phyloP scores from a whole-genome alignment of 345 rosid genomes.

The Barbarea vulgaris region DNA sequence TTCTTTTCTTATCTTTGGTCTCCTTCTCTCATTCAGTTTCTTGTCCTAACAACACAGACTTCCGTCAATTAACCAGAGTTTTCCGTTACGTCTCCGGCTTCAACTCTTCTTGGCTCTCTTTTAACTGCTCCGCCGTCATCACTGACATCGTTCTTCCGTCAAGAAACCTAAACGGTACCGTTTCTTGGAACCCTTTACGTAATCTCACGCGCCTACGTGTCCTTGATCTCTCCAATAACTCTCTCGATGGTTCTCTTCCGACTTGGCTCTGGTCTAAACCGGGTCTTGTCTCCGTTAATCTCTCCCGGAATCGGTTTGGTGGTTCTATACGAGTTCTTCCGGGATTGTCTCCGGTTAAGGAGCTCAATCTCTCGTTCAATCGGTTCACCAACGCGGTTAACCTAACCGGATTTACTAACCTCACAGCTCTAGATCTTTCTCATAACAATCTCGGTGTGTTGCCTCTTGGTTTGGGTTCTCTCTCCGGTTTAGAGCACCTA shows the following conservation, averaged over 20 bases:
- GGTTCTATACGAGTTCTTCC: slow-evolving; percentile 49
- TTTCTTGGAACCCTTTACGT: slow-evolving; percentile 69
- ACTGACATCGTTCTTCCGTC: slow-evolving; percentile 55
- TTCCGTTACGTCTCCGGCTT: slow-evolving; percentile 70
- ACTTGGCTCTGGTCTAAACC: slow-evolving; percentile 67
- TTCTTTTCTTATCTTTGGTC: slow-evolving; percentile 48
- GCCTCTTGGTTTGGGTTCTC: slow-evolving; percentile 57
- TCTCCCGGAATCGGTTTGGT: slow-evolving; percentile 59
- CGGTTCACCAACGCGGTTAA: slow-evolving; percentile 67
- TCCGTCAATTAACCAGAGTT: slow-evolving; percentile 51
- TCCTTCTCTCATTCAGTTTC: slow-evolving; percentile 41
- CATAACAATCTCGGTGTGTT: slow-evolving; percentile 51
- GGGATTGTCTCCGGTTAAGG: slow-evolving; percentile 44
- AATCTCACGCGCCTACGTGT: slow-evolving; percentile 53
- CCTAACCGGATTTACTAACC: slow-evolving; percentile 56
- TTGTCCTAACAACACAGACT: slow-evolving; percentile 46
- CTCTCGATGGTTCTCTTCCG: slow-evolving; percentile 69
- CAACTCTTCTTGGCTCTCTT: slow-evolving; percentile 60
- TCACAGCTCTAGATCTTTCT: slow-evolving; percentile 66
- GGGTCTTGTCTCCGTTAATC: slow-evolving; percentile 48
- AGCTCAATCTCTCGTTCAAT: slow-evolving; percentile 70
- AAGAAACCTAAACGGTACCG: slow-evolving; percentile 59
- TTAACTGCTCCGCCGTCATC: slow-evolving; percentile 59
- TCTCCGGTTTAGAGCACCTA: slow-evolving; percentile 52
- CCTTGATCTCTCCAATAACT: slow-evolving; percentile 75